Evolutionary conservation across 1,139 yeast genomes (phyloP).

Genomic region (Zygotorulaspora mrakii): DNA sequence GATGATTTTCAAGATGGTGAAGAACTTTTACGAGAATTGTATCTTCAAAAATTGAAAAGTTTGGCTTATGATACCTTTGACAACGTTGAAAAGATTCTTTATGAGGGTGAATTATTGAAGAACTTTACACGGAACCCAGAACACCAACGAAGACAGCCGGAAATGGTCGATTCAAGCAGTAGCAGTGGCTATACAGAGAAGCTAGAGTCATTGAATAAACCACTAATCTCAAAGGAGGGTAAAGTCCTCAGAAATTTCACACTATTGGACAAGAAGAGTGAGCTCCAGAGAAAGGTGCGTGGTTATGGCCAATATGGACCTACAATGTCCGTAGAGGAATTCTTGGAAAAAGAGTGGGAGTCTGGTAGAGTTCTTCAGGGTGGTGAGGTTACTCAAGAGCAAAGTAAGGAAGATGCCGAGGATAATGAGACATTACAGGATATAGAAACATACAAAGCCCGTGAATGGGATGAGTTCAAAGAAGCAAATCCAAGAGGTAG

Average conservation of each 20-base stretch:
- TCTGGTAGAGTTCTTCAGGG: constrained; percentile 75
- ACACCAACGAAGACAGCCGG: constrained; percentile 12
- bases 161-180: constrained; percentile 22
- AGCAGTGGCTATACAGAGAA: constrained; percentile 50
- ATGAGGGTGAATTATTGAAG: constrained; percentile 28
- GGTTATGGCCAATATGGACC: constrained; percentile 95
- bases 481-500: constrained; percentile 84
- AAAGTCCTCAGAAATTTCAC: constrained; percentile 83
- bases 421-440: constrained; percentile 49
- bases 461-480: constrained; percentile 91
- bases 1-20: constrained; percentile 51
- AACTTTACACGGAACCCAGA: constrained; percentile 29
- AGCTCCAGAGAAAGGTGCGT: constrained; percentile 60
- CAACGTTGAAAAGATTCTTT: constrained; percentile 34
- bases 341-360: constrained; percentile 76
- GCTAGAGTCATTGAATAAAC: constrained; percentile 45
- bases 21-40: constrained; percentile 53
- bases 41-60: constrained; percentile 52
- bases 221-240: constrained; percentile 60
- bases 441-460: constrained; percentile 55
- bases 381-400: constrained; percentile 45
- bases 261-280: constrained; percentile 57
- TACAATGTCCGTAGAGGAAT: constrained; percentile 92
- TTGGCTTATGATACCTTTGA: constrained; percentile 52
- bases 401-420: constrained; percentile 49